These are phyloP conservation scores for Fusarium armeniacum DNA, from an alignment of 2,329 filamentous ascomycete genomes.

Conservation along the genomic window DNA sequence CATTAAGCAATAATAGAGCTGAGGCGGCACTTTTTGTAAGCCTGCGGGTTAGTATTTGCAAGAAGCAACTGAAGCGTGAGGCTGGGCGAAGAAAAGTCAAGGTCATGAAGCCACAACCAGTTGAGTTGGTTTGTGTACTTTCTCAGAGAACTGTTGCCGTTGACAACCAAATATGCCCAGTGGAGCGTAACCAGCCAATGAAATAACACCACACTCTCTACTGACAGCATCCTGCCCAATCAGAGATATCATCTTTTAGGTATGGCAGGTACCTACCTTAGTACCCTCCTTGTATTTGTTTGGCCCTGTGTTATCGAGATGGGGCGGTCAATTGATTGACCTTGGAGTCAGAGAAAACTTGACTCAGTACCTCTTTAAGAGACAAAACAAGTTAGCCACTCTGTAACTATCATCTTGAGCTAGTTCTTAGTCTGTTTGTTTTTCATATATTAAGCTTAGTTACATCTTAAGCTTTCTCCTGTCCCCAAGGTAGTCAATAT, in stretches of 20 bases:
- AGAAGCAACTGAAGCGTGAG: conserved; percentile 34
- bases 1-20: conserved; percentile 52
- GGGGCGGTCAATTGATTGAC: conserved; percentile 21
- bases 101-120: conserved; percentile 36
- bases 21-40: conserved; percentile 21
- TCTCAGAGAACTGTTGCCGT: conserved; percentile 50
- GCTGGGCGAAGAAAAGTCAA: conserved; percentile 36
- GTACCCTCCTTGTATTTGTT: neutral
- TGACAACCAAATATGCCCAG: conserved; percentile 46
- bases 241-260: neutral
- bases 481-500: neutral
- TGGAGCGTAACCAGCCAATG: conserved; percentile 22
- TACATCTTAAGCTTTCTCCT: neutral
- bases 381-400: neutral
- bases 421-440: neutral
- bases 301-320: conserved; percentile 5
- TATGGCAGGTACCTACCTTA: neutral
- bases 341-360: neutral
- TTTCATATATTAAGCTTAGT: neutral
- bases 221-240: conserved; percentile 18
- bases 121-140: conserved; percentile 55
- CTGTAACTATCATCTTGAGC: neutral
- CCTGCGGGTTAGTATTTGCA: conserved; percentile 47
- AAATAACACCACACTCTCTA: conserved; percentile 18
- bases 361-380: neutral